Conservation (phyloP, 495 filamentous ascomycete species). For the Tuber indicum region DNA sequence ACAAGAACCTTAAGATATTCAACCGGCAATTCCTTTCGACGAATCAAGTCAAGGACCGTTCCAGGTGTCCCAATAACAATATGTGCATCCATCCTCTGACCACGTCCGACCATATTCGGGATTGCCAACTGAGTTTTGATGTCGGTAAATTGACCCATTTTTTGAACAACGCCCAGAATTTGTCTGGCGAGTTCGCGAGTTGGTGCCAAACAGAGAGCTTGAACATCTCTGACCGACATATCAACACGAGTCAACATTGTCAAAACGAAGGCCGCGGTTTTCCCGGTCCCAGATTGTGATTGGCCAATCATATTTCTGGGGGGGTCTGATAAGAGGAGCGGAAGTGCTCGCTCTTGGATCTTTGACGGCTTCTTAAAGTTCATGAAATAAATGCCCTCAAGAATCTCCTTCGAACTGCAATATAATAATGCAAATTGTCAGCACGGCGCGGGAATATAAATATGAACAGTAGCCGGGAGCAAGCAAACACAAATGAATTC, state of each 20-base stretch:
- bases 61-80: constrained; percentile 95
- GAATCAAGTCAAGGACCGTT: constrained; percentile 83
- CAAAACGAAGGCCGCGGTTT: constrained; percentile 92
- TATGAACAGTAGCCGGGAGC: not conserved
- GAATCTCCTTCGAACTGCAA: constrained; percentile 46
- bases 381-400: constrained; percentile 55
- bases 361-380: constrained; percentile 93
- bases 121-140: constrained; percentile 71
- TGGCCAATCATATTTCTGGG: constrained; percentile 91
- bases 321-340: constrained; percentile 79
- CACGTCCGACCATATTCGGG: constrained; percentile 61
- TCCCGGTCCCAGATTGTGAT: constrained; percentile 96
- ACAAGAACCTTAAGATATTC: constrained; percentile 67
- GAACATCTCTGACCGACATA: constrained; percentile 59
- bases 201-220: constrained; percentile 83
- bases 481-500: not conserved
- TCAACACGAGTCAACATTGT: constrained; percentile 84
- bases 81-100: constrained; percentile 57
- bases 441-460: constrained; percentile 23
- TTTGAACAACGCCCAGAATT: constrained; percentile 72
- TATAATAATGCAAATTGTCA: not conserved
- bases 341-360: constrained; percentile 88
- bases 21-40: constrained; percentile 59
- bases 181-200: constrained; percentile 93
- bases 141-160: constrained; percentile 74